Percentiles rank a stretch among this genome's conserved stretches.
Evolutionary conservation across 208 protist species (phyloP).

Genomic region (Wallacemonas sp.): DNA sequence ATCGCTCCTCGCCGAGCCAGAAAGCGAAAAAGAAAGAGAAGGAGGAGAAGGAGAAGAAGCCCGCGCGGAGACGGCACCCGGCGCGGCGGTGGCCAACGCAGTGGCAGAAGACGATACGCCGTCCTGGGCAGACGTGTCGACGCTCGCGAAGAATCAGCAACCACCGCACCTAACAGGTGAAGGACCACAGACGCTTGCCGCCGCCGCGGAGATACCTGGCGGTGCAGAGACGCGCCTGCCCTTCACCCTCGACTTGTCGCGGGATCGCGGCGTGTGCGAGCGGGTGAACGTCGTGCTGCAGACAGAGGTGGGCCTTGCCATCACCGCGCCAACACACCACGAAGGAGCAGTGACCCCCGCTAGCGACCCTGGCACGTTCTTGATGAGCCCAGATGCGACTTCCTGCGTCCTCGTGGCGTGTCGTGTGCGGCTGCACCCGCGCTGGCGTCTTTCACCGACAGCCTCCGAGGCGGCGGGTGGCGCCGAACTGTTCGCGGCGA

Average conservation of each 20-base stretch:
- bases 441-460: neutral
- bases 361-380: slow-evolving; percentile 17
- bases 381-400: slow-evolving; percentile 54
- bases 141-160: neutral
- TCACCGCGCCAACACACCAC: slow-evolving; percentile 3
- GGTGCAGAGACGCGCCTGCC: slow-evolving; percentile 4
- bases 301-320: slow-evolving; percentile 31
- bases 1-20: neutral
- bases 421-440: slow-evolving; percentile 33
- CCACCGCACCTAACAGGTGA: neutral
- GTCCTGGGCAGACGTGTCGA: neutral
- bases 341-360: too few species aligned
- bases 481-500: neutral
- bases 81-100: neutral
- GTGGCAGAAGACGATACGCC: neutral
- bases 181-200: neutral
- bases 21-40: neutral
- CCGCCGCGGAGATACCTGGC: slow-evolving; percentile 5
- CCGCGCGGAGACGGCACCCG: too few species aligned
- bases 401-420: slow-evolving; percentile 62
- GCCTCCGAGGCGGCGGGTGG: neutral
- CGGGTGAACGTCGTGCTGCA: slow-evolving; percentile 37
- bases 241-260: neutral
- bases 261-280: neutral
- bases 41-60: too few species aligned